Evolutionary conservation across 2,329 filamentous ascomycete species (phyloP).

Genomic region (Verticillium albo-atrum): DNA sequence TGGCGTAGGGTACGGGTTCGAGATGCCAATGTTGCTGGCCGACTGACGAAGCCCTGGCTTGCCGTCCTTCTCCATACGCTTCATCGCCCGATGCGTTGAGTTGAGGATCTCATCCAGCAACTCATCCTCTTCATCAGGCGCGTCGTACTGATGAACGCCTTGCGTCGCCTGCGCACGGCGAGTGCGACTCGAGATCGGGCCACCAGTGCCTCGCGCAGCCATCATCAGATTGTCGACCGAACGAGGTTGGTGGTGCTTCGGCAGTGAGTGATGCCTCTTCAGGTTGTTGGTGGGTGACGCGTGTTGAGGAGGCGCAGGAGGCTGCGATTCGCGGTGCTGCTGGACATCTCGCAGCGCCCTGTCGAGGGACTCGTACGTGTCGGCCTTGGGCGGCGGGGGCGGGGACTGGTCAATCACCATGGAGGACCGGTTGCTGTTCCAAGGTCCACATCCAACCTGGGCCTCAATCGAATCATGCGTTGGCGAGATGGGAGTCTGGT

Average conservation of each 20-base stretch:
- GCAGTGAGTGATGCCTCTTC: slow-evolving; percentile 63
- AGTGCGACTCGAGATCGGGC: slow-evolving; percentile 74
- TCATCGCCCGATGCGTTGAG: slow-evolving; percentile 71
- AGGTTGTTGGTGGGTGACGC: slow-evolving; percentile 45
- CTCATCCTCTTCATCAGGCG: slow-evolving; percentile 94
- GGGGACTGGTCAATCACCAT: slow-evolving; percentile 65
- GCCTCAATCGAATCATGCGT: slow-evolving; percentile 84
- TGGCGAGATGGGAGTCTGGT: slow-evolving; percentile 76
- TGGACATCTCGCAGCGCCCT: slow-evolving; percentile 53
- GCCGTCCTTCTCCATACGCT: slow-evolving; percentile 58
- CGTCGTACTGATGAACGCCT: slow-evolving; percentile 82
- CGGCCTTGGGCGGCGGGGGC: slow-evolving; percentile 43
- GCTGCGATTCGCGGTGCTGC: slow-evolving; percentile 40
- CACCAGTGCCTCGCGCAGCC: slow-evolving; percentile 45
- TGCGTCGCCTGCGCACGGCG: slow-evolving; percentile 72
- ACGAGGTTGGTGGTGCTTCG: slow-evolving; percentile 53
- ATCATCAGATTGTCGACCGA: slow-evolving; percentile 60
- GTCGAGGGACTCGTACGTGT: slow-evolving; percentile 57
- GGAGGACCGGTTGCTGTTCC: slow-evolving; percentile 80
- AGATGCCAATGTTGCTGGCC: slow-evolving; percentile 56
- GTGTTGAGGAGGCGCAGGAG: slow-evolving; percentile 51
- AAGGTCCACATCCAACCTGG: slow-evolving; percentile 87
- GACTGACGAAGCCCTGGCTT: slow-evolving; percentile 55
- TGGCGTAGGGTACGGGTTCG: slow-evolving; percentile 61
- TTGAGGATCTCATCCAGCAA: slow-evolving; percentile 83